Evolutionary conservation across 1,284 basidiomycete genomes (phyloP), one percentile per base, ranked within the genome.

Genomic region (Dichomitus squalens): DNA sequence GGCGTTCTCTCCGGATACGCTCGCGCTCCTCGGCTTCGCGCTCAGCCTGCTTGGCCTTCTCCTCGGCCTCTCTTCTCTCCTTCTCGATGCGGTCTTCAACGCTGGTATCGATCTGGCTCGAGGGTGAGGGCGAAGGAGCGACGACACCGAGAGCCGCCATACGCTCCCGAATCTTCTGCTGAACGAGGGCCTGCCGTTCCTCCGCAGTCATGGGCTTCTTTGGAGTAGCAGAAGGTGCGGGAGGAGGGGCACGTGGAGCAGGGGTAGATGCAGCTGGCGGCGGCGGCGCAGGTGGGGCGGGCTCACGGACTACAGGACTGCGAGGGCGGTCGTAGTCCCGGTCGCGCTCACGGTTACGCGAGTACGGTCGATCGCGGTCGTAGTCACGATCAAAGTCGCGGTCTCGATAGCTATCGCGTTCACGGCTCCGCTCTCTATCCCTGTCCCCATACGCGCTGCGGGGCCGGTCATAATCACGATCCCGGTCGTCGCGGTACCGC

Each of bases 31-130:
- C 87, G 2, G 90, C 88, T 66, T 90, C 89, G 66, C 82, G 83
- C 70, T 95, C 92, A 0, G 91, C 91, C 39, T 80, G 75, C 49
- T 79, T 80, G 0, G 83, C 85, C 70, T 88, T 91, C 70, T 93
- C 92, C 68, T 94, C 93, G 0, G 91, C 93, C 70, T 95, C 92
- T 70, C 84, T 85, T 75, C 88, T 89, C 71, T 98, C 95, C 66
- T 87, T 80, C 25, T 85, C 87, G 1, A 97, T 79, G 29, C 95
- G 78, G 66, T 93, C 91, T 69, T 93, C 91, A 3, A 95, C 90
- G 52, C 78, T 83, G 12, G 84, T 86, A 71, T 96, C 95, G 2
- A 93, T 76, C 6, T 78, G 75, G 9, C 82, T 72, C 0, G 76
- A 69, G 9, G 82, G 72, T 0, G 76, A 69, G 4, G 79, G 65